Base-by-base conservation (phyloP, 345 rosid genomes). In the Linum tenue region DNA sequence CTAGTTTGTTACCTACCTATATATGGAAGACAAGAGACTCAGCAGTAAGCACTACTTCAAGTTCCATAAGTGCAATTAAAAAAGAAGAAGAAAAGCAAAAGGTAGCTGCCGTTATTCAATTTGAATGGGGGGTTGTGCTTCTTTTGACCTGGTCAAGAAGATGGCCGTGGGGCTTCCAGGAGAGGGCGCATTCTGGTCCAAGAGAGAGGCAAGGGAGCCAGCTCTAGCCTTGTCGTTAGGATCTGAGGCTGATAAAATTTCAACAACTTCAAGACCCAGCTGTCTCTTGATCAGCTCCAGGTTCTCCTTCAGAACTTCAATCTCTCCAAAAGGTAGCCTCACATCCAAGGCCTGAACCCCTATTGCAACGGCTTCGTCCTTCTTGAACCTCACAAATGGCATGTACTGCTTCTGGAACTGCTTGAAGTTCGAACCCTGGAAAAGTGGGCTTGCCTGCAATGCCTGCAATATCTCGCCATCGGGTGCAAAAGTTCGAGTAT, bases 311-410 rank as follows among this genome's bases (percentile, higher is more conserved):
- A 88, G 96, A 37, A 90, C 96, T 59, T 81, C 90, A 39, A 84
- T 81, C 79, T 92, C 98, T 69, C 94, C 94, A 76, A 92, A 92
- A 4, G 96, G 89, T 3, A 90, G 79, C 77, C 68, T 84, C 80
- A 94, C 73, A 78, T 90, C 86, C 72, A 92, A 78, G 62, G 95
- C 89, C 55, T 85, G 88, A 53, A 61, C 59, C 37, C 97, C 99
- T 3, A 94, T 68, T 61, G 84, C 73, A 56, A 77, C 68, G 3
- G 91, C 83, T 78, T 94, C 86, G 55, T 86, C 86, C 81, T 84
- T 90, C 83, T 90, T 94, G 68, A 90, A 90, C 70, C 82, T 90
- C 76, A 94, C 66, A 84, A 90, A 90, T 60, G 97, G 96, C 97
- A 88, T 84, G 69, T 95, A 90, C 36, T 74, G 79, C 70, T 90